Evolutionary conservation across 2,329 filamentous ascomycete species (phyloP).

Genomic region (Fusarium sp.): DNA sequence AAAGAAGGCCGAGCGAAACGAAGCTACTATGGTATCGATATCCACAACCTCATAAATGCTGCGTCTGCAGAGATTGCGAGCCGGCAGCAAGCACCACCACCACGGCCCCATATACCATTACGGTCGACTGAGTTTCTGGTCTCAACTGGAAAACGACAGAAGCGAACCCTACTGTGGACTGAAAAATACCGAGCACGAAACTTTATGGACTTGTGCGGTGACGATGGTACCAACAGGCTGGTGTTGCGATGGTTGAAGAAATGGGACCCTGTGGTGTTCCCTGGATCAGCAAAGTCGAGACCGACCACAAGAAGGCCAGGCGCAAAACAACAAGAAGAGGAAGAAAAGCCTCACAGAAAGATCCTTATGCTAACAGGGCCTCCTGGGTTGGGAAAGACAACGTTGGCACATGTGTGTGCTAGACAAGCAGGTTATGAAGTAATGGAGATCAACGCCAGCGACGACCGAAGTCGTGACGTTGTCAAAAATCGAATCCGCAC

Average conservation of each 20-base stretch:
- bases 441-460: slow-evolving; percentile 97
- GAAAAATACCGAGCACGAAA: slow-evolving; percentile 95
- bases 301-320: slow-evolving; percentile 59
- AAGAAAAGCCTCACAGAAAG: slow-evolving; percentile 85
- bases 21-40: slow-evolving; percentile 92
- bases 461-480: slow-evolving; percentile 90
- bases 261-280: slow-evolving; percentile 95
- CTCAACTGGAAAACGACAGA: slow-evolving; percentile 56
- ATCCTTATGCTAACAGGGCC: slow-evolving; percentile 92
- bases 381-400: slow-evolving; percentile 95
- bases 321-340: slow-evolving; percentile 62
- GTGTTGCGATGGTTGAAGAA: slow-evolving; percentile 94
- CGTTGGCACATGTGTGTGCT: slow-evolving; percentile 94
- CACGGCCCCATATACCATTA: slow-evolving; percentile 53
- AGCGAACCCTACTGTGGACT: slow-evolving; percentile 82
- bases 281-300: slow-evolving; percentile 75
- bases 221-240: slow-evolving; percentile 91
- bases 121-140: slow-evolving; percentile 59
- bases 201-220: slow-evolving; percentile 93
- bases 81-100: slow-evolving; percentile 45
- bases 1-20: slow-evolving; percentile 77
- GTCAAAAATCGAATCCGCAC: slow-evolving; percentile 93
- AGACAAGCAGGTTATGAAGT: slow-evolving; percentile 96
- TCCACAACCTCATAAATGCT: slow-evolving; percentile 83
- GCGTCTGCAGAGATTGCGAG: slow-evolving; percentile 71